phyloP scores from a whole-genome alignment of 2,329 filamentous ascomycete genomes.

The Diaporthe sp. region DNA sequence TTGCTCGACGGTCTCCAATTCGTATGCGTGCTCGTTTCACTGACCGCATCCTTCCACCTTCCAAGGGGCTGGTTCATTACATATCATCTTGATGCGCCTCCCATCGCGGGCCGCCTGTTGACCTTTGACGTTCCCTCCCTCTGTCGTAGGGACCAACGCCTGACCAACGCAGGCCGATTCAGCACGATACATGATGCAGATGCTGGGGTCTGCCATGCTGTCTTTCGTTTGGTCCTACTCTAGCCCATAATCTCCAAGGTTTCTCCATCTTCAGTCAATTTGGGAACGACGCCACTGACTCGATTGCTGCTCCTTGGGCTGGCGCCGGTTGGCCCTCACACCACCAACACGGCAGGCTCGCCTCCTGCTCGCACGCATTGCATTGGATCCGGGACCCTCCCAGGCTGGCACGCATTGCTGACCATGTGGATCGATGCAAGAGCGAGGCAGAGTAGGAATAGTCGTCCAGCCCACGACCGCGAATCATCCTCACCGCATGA shows the following conservation, averaged over 20 bases:
- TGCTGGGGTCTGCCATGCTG: constrained; percentile 37
- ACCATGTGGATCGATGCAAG: constrained; percentile 46
- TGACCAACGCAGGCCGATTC: constrained; percentile 35
- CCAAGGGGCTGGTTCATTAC: constrained; percentile 32
- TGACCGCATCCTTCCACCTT: constrained; percentile 37
- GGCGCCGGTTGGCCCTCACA: constrained; percentile 38
- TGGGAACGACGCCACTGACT: constrained; percentile 37
- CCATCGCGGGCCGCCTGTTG: constrained; percentile 9
- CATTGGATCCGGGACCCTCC: constrained; percentile 25
- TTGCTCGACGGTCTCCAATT: constrained; percentile 28
- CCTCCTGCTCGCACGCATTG: constrained; percentile 34
- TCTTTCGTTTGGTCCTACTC: constrained; percentile 30
- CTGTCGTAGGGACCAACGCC: constrained; percentile 25
- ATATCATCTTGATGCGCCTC: constrained; percentile 34
- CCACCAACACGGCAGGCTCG: constrained; percentile 35
- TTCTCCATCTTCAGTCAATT: constrained; percentile 31
- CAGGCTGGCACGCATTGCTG: constrained; percentile 45
- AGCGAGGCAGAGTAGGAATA: constrained; percentile 39
- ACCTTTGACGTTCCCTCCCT: constrained; percentile 13
- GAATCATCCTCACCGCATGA: constrained; percentile 42
- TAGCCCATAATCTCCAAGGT: constrained; percentile 33
- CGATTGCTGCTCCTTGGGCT: constrained; percentile 40
- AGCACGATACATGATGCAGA: constrained; percentile 35
- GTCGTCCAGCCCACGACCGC: constrained; percentile 26
- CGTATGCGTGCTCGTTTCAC: constrained; percentile 33